A percentile compares a stretch with the other conserved stretches of the same genome.
Evolutionary conservation across 768 basidiomycete species (phyloP).

Genomic region (Lanmaoa pseudosensibilis): DNA sequence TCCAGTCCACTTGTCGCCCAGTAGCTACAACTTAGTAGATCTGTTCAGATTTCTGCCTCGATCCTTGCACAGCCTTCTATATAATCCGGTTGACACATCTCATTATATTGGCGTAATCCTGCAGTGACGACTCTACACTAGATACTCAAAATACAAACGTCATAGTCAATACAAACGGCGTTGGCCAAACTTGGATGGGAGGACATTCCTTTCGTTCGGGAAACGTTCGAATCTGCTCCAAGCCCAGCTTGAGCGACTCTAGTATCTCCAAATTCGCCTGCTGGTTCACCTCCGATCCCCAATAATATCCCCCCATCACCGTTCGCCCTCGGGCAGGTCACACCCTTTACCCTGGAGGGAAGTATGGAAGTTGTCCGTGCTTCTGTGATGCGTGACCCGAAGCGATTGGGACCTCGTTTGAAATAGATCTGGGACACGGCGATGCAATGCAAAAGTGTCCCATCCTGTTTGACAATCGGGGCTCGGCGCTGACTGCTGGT

Average conservation of each 20-base stretch:
- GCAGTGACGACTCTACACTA: too few species aligned
- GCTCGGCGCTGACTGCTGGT: background rate
- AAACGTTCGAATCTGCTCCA: conserved; percentile 23
- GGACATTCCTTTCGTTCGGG: background rate
- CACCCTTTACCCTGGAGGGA: conserved; percentile 66
- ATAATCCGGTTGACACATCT: too few species aligned
- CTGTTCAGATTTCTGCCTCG: too few species aligned
- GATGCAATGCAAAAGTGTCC: conserved; percentile 60
- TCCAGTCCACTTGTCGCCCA: too few species aligned
- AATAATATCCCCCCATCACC: conserved; percentile 71
- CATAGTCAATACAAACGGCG: background rate
- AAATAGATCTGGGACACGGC: conserved; percentile 64
- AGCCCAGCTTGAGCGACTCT: conserved; percentile 20
- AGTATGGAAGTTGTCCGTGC: conserved; percentile 26
- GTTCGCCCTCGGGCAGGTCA: conserved; percentile 51
- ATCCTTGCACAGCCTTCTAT: too few species aligned
- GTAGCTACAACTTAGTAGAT: too few species aligned
- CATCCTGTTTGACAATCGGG: conserved; percentile 41
- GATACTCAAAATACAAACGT: too few species aligned
- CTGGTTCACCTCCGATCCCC: conserved; percentile 43
- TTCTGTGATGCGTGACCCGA: conserved; percentile 24
- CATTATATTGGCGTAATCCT: too few species aligned
- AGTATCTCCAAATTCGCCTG: conserved; percentile 25
- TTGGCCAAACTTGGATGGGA: background rate
- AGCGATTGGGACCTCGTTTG: conserved; percentile 42